These are phyloP conservation scores for Pythium graminicola DNA, from an alignment of 352 stramenopile species.

Conservation along the genomic window DNA sequence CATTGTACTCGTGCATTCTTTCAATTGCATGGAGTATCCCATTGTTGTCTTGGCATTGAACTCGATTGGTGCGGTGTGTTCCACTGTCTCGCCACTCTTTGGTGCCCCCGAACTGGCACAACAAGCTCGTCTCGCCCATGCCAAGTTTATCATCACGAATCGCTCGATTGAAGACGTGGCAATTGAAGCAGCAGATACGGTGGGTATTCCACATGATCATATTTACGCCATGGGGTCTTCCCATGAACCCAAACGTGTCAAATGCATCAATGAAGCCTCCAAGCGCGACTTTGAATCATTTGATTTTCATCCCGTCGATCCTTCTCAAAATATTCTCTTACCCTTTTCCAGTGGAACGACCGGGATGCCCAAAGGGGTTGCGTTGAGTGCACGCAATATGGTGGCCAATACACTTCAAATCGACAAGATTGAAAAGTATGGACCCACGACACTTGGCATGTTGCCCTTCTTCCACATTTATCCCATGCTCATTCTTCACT, in stretches of 20 bases:
- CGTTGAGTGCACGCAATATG: constrained; percentile 88
- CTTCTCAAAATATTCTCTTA: constrained; percentile 48
- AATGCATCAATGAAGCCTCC: constrained; percentile 37
- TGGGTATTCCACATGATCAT: constrained; percentile 86
- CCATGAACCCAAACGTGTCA: constrained; percentile 52
- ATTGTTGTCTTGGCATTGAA: constrained; percentile 25
- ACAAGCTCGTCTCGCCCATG: constrained; percentile 18
- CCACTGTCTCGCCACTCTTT: constrained; percentile 36
- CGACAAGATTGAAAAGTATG: constrained; percentile 48
- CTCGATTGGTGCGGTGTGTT: constrained; percentile 33
- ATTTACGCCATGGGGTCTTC: constrained; percentile 88
- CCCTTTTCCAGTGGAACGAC: constrained; percentile 94
- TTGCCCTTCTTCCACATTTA: constrained; percentile 96
- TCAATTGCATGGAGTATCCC: constrained; percentile 35
- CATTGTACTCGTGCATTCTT: constrained; percentile 36
- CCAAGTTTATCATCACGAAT: constrained; percentile 51
- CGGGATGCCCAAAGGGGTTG: constrained; percentile 84
- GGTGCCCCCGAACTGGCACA: constrained; percentile 29
- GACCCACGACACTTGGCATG: constrained; percentile 41
- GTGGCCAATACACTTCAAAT: constrained; percentile 86
- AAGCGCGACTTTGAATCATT: constrained; percentile 34
- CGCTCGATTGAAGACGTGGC: constrained; percentile 38
- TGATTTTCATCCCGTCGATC: constrained; percentile 44
- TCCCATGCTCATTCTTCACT: constrained; percentile 74
- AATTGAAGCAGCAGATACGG: constrained; percentile 31